Evolutionary conservation across 768 basidiomycete species (phyloP), one percentile per base, ranked within the genome.

Genomic region (Termitomyces sp.): DNA sequence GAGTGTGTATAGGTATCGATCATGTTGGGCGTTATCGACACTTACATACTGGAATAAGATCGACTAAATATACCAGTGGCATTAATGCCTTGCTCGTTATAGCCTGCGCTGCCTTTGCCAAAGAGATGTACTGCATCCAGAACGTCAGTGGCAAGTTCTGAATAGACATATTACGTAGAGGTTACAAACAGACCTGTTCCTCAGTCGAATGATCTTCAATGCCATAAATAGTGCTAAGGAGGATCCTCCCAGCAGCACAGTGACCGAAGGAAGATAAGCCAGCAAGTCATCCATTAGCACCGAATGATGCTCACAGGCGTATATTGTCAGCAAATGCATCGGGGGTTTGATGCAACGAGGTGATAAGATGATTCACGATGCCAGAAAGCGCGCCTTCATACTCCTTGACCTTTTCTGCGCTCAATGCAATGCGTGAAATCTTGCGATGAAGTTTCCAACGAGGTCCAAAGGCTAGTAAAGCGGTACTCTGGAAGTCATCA

Each of bases 391-490:
- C 35, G 16, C 18, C 8, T 13, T 45, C 45, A n/a, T 57, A 57
- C 18, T 35, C 4, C 5, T 3, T 18, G 16, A 45, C 18, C 44
- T 8, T 57, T 7, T n/a, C 28, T 36, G 42, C 1, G 7, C 13
- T 57, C 1, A 57, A 36, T 1, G 55, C 55, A 16, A 16, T 35
- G 1, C 28, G 42, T 0, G 55, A 24, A 46, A 57, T 20, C 9
- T 57, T 57, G 3, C 44, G 22, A 8, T 57, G 55, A 46, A 57
- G 55, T 35, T 24, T 28, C 55, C 55, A 57, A 13, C 11, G 9
- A 39, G 22, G 28, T 11, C 55, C 28, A 12, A 57, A 22, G 3
- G 55, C 44, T 45, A 57, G n/a, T 1, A 57, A 13, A 13, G 55
- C 55, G 9, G n/a, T n/a, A n/a, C n/a, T n/a, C n/a, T n/a, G n/a